Conservation (phyloP, 2,329 filamentous ascomycete species). For the Fusarium sarcochroum region DNA sequence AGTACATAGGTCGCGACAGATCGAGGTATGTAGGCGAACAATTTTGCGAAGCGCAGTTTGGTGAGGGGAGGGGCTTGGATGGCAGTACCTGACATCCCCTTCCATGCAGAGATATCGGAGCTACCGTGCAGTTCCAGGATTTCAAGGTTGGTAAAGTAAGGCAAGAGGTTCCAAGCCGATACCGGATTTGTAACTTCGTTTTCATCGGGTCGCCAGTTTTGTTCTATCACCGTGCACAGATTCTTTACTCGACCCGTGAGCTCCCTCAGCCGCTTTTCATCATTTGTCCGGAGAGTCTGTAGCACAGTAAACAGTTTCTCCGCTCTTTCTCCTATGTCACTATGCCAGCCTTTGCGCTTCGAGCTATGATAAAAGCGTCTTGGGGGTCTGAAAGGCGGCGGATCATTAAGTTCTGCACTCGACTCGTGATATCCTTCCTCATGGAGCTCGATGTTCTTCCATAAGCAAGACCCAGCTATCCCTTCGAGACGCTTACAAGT, state of each 20-base stretch:
- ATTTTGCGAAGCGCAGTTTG: conserved; percentile 19
- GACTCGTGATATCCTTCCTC: conserved; percentile 30
- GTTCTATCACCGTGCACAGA: conserved; percentile 25
- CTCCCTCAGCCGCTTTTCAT: neutral
- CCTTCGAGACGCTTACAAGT: conserved; percentile 13
- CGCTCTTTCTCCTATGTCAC: neutral
- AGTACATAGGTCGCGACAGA: conserved; percentile 15
- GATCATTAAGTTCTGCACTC: conserved; percentile 13
- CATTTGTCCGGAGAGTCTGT: neutral
- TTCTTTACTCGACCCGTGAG: conserved; percentile 16
- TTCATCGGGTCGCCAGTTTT: neutral
- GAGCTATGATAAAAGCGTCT: conserved; percentile 7
- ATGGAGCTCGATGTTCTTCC: conserved; percentile 36
- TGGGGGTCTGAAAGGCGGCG: neutral
- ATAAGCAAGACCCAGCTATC: conserved; percentile 2
- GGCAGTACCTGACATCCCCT: neutral
- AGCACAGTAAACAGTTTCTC: conserved; percentile 8
- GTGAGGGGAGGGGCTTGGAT: neutral
- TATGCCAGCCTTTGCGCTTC: neutral
- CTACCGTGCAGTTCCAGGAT: conserved; percentile 27
- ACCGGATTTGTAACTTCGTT: fast-evolving
- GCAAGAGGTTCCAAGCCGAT: conserved; percentile 20
- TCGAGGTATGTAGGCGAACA: conserved; percentile 30
- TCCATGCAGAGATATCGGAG: fast-evolving
- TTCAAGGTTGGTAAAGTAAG: conserved; percentile 29